Conservation (phyloP, 2,329 filamentous ascomycete species). For the Aspergillus brunneoviolaceus region DNA sequence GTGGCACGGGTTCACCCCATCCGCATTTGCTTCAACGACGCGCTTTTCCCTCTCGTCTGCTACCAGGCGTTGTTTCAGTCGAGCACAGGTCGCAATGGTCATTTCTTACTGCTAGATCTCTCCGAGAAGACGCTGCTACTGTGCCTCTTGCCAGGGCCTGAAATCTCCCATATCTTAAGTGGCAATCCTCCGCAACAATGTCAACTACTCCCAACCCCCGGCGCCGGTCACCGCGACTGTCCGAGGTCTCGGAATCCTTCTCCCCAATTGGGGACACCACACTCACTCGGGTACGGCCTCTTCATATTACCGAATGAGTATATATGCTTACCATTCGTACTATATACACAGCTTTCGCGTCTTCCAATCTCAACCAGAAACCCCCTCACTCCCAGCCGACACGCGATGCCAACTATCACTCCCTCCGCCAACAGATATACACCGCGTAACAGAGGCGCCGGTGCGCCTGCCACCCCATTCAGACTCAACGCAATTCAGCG, state of each 20-base stretch:
- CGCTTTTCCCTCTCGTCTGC: not conserved
- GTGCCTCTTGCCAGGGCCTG: not conserved
- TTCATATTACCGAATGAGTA: not conserved
- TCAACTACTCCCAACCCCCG: slow-evolving; percentile 32
- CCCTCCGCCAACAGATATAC: slow-evolving; percentile 37
- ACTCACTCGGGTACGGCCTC: slow-evolving; percentile 25
- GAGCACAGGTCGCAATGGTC: not conserved
- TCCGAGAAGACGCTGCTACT: not conserved
- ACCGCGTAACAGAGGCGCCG: slow-evolving; percentile 31
- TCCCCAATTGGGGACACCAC: slow-evolving; percentile 32
- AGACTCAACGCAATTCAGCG: slow-evolving; percentile 56
- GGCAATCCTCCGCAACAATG: slow-evolving; percentile 18
- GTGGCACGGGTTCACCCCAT: not conserved
- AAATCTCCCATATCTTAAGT: not conserved
- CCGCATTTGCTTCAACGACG: slow-evolving; percentile 1
- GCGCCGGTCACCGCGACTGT: slow-evolving; percentile 27
- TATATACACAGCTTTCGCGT: slow-evolving; percentile 33
- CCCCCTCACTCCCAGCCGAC: slow-evolving; percentile 39
- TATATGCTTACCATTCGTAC: no score
- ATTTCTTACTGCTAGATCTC: not conserved
- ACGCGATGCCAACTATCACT: slow-evolving; percentile 26
- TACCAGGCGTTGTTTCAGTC: not conserved
- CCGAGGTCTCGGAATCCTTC: slow-evolving; percentile 18
- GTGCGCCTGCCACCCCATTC: slow-evolving; percentile 55
- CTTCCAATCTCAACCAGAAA: slow-evolving; percentile 31